Evolutionary conservation across 2,329 filamentous ascomycete species (phyloP).

Genomic region (Colletotrichum sojae): DNA sequence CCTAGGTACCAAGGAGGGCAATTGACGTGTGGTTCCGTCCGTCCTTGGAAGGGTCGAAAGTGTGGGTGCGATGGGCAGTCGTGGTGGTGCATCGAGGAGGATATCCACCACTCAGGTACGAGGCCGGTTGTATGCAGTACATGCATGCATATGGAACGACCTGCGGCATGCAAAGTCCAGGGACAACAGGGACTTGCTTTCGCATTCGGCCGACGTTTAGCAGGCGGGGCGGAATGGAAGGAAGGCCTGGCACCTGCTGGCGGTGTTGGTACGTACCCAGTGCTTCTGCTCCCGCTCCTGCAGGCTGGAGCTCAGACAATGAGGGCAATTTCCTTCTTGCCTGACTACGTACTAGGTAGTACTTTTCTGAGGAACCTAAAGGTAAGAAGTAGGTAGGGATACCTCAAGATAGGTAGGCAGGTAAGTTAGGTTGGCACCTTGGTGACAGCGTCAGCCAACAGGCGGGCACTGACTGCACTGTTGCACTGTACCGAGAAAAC

Average conservation of each 20-base stretch:
- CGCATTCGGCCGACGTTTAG: slow-evolving; percentile 36
- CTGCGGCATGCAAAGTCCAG: slow-evolving; percentile 17
- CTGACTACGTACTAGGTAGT: no score
- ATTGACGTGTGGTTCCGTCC: slow-evolving; percentile 4
- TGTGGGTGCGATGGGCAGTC: not conserved
- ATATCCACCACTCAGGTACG: slow-evolving; percentile 40
- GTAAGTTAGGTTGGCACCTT: no score
- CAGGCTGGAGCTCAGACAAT: not conserved
- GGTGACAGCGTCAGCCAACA: no score
- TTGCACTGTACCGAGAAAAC: no score
- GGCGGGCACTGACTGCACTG: no score
- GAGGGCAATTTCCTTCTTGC: no score
- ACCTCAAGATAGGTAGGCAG: no score
- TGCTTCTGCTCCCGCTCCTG: not conserved
- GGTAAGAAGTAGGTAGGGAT: no score
- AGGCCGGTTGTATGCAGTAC: slow-evolving; percentile 18
- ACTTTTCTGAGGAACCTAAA: no score
- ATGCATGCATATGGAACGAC: slow-evolving; percentile 19
- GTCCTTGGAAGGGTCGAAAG: slow-evolving; percentile 2
- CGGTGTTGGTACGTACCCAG: no score
- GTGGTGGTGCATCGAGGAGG: not conserved
- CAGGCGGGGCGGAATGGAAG: slow-evolving; percentile 19
- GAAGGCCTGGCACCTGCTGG: not conserved
- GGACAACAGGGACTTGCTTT: slow-evolving; percentile 1
- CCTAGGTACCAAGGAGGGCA: no score